These are phyloP conservation scores for Candida sithepensis DNA, from an alignment of 805 yeast genomes.

Conservation along the genomic window DNA sequence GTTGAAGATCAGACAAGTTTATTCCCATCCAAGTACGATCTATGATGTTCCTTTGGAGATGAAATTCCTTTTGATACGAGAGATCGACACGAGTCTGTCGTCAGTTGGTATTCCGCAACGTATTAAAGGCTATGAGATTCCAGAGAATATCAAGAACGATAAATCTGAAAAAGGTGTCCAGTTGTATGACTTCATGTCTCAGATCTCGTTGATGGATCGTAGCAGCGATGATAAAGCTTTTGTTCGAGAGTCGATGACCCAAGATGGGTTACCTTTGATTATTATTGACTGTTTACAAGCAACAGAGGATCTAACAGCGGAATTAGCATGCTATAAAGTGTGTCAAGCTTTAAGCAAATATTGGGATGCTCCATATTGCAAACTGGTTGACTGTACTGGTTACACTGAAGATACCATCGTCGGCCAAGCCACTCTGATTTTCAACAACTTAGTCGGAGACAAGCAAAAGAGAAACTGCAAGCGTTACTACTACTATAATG, in stretches of 20 bases:
- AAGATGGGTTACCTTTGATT: constrained; percentile 70
- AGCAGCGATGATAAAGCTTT: constrained; percentile 35
- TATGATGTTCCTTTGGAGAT: constrained; percentile 13
- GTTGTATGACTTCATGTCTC: constrained; percentile 71
- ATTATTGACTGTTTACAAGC: constrained; percentile 47
- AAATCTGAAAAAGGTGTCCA: constrained; percentile 44
- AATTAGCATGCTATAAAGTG: constrained; percentile 53
- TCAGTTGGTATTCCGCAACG: constrained; percentile 59
- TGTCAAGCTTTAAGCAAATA: constrained; percentile 65
- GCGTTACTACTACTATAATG: constrained; percentile 48
- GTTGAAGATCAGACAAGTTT: constrained; percentile 26
- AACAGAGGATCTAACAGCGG: constrained; percentile 37
- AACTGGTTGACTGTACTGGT: constrained; percentile 69
- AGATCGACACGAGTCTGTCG: constrained; percentile 45
- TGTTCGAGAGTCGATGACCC: constrained; percentile 60
- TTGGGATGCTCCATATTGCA: constrained; percentile 64
- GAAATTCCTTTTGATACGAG: constrained; percentile 30
- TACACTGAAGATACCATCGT: constrained; percentile 27
- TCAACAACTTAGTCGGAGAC: constrained; percentile 41
- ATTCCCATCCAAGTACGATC: constrained; percentile 14
- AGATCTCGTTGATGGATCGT: constrained; percentile 53
- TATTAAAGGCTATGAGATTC: constrained; percentile 52
- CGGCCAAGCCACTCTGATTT: constrained; percentile 9
- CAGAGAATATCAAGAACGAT: constrained; percentile 47
- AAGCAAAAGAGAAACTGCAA: constrained; percentile 50